These are phyloP conservation scores for Aaosphaeria arxii DNA, from an alignment of 2,329 filamentous ascomycete species.

Conservation along the genomic window DNA sequence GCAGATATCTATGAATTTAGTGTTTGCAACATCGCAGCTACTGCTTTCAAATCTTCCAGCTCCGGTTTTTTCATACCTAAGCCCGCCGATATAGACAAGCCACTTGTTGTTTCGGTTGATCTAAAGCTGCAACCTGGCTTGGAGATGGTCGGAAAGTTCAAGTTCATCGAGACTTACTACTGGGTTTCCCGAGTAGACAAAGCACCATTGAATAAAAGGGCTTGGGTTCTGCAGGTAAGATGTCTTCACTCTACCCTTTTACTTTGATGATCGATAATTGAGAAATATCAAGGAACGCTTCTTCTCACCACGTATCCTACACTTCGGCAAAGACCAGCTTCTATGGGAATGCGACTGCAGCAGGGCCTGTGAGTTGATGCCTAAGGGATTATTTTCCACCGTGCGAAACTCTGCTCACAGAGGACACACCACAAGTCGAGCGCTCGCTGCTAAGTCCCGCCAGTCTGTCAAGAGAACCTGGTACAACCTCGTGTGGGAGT, in stretches of 20 bases:
- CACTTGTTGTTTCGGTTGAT: not conserved
- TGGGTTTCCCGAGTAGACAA: not conserved
- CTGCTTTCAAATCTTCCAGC: not conserved
- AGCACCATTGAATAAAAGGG: not conserved
- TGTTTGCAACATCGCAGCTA: conserved; percentile 2
- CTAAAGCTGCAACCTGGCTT: not conserved
- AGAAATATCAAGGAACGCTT: not conserved
- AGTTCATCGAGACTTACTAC: not conserved
- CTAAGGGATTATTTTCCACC: too few species aligned
- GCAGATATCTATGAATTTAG: not conserved
- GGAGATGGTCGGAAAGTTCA: not conserved
- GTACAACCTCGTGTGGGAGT: too few species aligned
- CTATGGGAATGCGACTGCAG: not conserved
- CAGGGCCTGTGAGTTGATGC: too few species aligned
- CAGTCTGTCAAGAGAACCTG: too few species aligned
- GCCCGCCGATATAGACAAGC: not conserved
- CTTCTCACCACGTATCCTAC: not conserved
- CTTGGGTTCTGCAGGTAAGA: conserved; percentile 1
- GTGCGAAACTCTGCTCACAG: too few species aligned
- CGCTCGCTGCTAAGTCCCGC: too few species aligned
- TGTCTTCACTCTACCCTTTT: too few species aligned
- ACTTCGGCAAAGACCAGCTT: not conserved
- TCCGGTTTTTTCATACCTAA: not conserved
- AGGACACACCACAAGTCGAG: too few species aligned
- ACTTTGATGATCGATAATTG: too few species aligned